A percentile compares a stretch with the other conserved stretches of the same genome.
phyloP scores from a whole-genome alignment of 805 yeast genomes.

The Saccharomycopsis fibuligera region DNA sequence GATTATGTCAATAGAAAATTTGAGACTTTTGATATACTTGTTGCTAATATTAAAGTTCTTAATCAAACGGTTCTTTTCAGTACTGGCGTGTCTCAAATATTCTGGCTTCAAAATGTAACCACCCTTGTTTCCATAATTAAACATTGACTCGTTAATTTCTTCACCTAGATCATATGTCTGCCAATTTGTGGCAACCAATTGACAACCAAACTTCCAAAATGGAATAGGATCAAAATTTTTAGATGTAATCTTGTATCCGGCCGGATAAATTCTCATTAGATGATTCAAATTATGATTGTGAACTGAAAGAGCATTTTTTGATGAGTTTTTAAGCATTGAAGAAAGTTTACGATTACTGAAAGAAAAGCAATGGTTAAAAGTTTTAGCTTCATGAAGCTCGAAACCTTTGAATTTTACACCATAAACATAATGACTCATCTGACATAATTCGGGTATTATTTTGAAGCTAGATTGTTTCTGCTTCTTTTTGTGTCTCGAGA shows the following conservation, averaged over 20 bases:
- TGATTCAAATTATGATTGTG: constrained; percentile 71
- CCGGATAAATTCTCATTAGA: constrained; percentile 84
- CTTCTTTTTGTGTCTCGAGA: background rate
- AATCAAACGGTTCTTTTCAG: constrained; percentile 22
- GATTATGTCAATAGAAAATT: constrained; percentile 41
- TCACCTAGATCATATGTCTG: constrained; percentile 88
- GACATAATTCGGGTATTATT: constrained; percentile 41
- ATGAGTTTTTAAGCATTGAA: constrained; percentile 56
- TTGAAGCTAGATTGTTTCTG: constrained; percentile 19
- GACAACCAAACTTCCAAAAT: constrained; percentile 83
- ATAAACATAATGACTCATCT: constrained; percentile 62
- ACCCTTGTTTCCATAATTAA: constrained; percentile 33
- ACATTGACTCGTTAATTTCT: constrained; percentile 80
- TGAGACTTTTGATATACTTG: constrained; percentile 16
- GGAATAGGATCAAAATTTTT: constrained; percentile 73
- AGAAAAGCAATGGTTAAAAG: constrained; percentile 77
- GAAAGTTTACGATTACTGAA: constrained; percentile 68
- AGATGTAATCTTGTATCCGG: constrained; percentile 67
- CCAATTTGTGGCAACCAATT: constrained; percentile 97
- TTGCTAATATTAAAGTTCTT: constrained; percentile 14
- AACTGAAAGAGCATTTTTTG: constrained; percentile 41
- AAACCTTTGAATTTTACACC: constrained; percentile 79
- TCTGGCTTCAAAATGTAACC: constrained; percentile 82
- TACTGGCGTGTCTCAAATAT: constrained; percentile 25
- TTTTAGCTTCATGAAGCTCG: constrained; percentile 67